Evolutionary conservation across 1,284 basidiomycete genomes (phyloP), one percentile per base, ranked within the genome.

Genomic region (Puccinia hordei): DNA sequence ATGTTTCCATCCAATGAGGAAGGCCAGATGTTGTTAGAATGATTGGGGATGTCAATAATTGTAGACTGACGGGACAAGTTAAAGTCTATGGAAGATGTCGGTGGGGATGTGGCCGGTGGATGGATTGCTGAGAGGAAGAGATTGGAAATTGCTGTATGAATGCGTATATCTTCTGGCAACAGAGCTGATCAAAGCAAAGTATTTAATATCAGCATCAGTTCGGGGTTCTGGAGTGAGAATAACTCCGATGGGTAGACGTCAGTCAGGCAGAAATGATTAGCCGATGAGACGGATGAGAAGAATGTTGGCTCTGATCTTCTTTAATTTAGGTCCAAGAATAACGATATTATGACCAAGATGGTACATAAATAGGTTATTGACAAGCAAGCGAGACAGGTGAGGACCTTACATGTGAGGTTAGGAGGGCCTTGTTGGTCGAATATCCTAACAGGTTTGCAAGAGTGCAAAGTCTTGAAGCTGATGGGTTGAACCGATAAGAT

Each of bases 211-310:
- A 68, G 19, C 38, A 66, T 66, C 35, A 66, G 63, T 24, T 35
- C 35, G 33, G 33, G 17, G 46, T 59, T 68, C 38, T 68, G 65
- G 65, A 68, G 65, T 68, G 65, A 68, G 65, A 68, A 68, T 68
- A 46, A 68, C 65, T 41, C 65, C 65, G 65, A 68, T 38, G 8
- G 65, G 12, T 66, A 51, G 22, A 24, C 8, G n/a, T 5, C 1
- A 4, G 65, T 3, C 41, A 27, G 38, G 2, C 17, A 68, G 65
- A 68, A 44, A 12, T 46, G n/a, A 63, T 35, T 66, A 41, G 38
- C 19, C 22, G 33, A 59, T 59, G 13, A 24, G 57, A 15, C 30
- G n/a, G 13, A n/a, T 55, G 38, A 9, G n/a, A 68, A 22, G 38
- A 15, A 68, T 22, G 38, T 46, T 35, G 35, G n/a, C n/a, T n/a